Evolutionary conservation across 208 protist species (phyloP).

Genomic region (Sergeia podlipaevii): DNA sequence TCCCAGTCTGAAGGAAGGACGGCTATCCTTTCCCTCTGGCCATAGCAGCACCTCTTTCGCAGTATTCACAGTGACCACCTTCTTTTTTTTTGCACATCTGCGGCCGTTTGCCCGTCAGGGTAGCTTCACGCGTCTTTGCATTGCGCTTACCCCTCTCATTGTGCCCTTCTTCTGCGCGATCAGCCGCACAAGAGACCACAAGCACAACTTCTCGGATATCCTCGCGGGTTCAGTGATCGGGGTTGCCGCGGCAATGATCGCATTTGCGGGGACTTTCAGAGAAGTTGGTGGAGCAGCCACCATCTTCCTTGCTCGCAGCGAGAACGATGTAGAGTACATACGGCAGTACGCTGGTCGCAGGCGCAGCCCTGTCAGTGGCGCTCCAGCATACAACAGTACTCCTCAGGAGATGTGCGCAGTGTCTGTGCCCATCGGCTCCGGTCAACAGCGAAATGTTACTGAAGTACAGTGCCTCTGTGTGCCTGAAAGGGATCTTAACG

Average conservation of each 20-base stretch:
- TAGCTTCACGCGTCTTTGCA: constrained; percentile 54
- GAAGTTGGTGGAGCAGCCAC: constrained; percentile 19
- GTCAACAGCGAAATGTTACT: too few species aligned
- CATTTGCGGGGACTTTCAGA: constrained; percentile 39
- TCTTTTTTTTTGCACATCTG: constrained; percentile 68
- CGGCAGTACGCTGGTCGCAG: background rate
- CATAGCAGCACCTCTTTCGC: constrained; percentile 88
- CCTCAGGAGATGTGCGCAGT: background rate
- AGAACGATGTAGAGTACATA: constrained; percentile 33
- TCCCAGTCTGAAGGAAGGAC: constrained; percentile 52
- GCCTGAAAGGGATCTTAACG: constrained; percentile 36
- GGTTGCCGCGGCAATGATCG: constrained; percentile 24
- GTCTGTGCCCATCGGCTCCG: background rate
- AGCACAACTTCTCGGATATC: constrained; percentile 88
- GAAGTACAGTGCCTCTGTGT: too few species aligned
- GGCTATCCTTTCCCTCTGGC: constrained; percentile 90
- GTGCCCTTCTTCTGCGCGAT: constrained; percentile 65
- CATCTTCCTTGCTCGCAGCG: constrained; percentile 30
- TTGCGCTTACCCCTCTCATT: constrained; percentile 50
- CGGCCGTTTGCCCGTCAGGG: constrained; percentile 57
- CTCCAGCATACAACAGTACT: background rate
- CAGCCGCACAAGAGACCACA: constrained; percentile 82
- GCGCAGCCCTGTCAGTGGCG: background rate
- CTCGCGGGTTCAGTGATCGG: constrained; percentile 74
- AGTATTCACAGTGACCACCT: constrained; percentile 50